Conservation (phyloP, 2,329 filamentous ascomycete genomes). For the Coleophoma crateriformis region DNA sequence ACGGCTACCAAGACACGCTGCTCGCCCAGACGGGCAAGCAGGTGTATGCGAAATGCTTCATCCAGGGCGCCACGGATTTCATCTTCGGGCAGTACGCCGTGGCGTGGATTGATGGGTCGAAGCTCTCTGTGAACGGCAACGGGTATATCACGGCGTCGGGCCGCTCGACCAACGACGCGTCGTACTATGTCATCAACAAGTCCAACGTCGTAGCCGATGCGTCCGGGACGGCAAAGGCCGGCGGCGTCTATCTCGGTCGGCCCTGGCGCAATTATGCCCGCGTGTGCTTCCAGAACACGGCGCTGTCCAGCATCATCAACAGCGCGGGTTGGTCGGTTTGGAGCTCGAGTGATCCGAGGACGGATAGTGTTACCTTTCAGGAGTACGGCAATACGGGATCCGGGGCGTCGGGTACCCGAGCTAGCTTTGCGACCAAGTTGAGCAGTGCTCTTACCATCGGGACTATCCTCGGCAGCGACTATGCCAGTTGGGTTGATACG, state of each 20-base stretch:
- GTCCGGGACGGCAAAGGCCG: constrained; percentile 29
- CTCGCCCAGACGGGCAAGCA: constrained; percentile 43
- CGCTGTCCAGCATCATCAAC: constrained; percentile 43
- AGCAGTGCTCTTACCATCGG: constrained; percentile 34
- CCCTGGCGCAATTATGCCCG: constrained; percentile 45
- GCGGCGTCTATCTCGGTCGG: constrained; percentile 43
- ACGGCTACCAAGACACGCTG: constrained; percentile 51
- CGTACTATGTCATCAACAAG: constrained; percentile 51
- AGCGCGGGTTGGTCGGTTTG: constrained; percentile 44
- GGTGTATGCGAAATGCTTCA: constrained; percentile 48
- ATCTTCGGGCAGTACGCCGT: constrained; percentile 48
- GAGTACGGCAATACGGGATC: constrained; percentile 43
- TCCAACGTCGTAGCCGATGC: constrained; percentile 37
- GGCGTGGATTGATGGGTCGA: constrained; percentile 46
- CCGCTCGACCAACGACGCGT: constrained; percentile 31
- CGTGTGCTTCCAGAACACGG: constrained; percentile 44
- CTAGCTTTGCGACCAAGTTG: constrained; percentile 37
- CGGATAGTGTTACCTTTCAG: constrained; percentile 41
- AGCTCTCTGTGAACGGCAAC: constrained; percentile 35
- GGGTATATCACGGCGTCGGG: constrained; percentile 44
- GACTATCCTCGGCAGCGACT: constrained; percentile 38
- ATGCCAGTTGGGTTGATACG: constrained; percentile 36
- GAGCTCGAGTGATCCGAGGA: constrained; percentile 34
- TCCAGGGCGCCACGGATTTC: constrained; percentile 53
- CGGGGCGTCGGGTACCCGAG: constrained; percentile 39